Base-by-base conservation (phyloP, 768 basidiomycete species). In the Stropharia rugosoannulata region DNA sequence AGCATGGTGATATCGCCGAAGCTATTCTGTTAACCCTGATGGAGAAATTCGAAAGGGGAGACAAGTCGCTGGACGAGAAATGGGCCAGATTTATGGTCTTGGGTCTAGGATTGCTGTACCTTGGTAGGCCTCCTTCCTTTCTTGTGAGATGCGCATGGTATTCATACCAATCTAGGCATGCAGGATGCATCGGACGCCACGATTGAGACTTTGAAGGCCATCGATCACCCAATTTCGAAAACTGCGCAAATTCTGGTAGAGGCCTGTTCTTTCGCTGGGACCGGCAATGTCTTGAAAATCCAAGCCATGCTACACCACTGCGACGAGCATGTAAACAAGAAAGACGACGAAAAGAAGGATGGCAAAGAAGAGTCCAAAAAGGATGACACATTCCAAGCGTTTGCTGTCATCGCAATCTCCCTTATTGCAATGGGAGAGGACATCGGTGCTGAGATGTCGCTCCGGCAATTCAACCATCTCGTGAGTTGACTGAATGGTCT, bases 391-490 rank as follows among this genome's bases (percentile, higher is more conserved):
- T 93, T 91, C 80, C 92, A 98, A 69, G 84, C 93, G 0, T 90
- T 98, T 59, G 92, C 96, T 13, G 94, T 96, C 29, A 78, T 98
- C 54, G 97, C 94, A 25, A 92, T 99, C 64, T 87, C 96, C 0
- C 72, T 98, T 56, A 90, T 98, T 42, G 87, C 97, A 4, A 98
- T 98, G 95, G 97, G 97, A 16, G 97, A 99, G 73, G 96, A 98
- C 19, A 86, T 98, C 46, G 97, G 97, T 46, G 87, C 95, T 1
- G 93, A 98, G 70, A 98, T 99, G 97, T 87, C 91, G n/a, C 73
- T 98, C 64, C 78, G 97, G 60, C 93, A 95, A 64, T 96, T 98
- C 78, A 97, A 98, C 71, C 97, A 99, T 68, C 77, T 99, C 51
- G 95, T 96, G 60, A 63, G 86, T 75, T 5, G 35, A 2, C 1